Conservation (phyloP, 257 asterid genomes). For the Cruciata laevipes region DNA sequence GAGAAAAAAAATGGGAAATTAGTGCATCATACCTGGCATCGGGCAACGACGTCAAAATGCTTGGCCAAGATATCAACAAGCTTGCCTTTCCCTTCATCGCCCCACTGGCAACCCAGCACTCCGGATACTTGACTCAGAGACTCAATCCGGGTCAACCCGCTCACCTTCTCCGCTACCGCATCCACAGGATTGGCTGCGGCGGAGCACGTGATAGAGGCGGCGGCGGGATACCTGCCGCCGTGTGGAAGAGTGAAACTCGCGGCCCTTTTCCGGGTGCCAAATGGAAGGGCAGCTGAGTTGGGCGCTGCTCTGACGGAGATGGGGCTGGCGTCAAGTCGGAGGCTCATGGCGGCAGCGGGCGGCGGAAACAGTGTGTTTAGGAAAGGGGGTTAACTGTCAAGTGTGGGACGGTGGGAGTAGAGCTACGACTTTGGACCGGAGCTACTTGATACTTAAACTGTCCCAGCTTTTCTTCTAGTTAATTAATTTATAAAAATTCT, state of each 20-base stretch:
- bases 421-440: neutral
- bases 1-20: neutral
- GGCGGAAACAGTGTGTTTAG: neutral
- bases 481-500: no score
- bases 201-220: conserved; percentile 7
- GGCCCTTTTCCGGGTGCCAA: neutral
- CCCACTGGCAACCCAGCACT: conserved; percentile 95
- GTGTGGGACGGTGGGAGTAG: neutral
- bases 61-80: conserved; percentile 85
- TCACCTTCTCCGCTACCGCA: neutral
- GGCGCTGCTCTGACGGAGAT: conserved; percentile 9
- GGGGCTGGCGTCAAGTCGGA: conserved; percentile 13
- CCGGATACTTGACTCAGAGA: conserved; percentile 93
- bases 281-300: conserved; percentile 11
- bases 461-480: neutral
- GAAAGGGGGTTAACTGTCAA: neutral
- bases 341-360: conserved; percentile 8
- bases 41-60: conserved; percentile 90
- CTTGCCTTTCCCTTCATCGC: conserved; percentile 98
- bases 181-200: conserved; percentile 16
- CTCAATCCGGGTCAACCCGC: conserved; percentile 43
- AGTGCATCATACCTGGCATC: conserved; percentile 63
- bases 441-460: neutral
- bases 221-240: neutral
- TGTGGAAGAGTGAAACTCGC: conserved; percentile 17